phyloP scores from a whole-genome alignment of 352 stramenopile genomes.

The Halophytophthora batemanensis region DNA sequence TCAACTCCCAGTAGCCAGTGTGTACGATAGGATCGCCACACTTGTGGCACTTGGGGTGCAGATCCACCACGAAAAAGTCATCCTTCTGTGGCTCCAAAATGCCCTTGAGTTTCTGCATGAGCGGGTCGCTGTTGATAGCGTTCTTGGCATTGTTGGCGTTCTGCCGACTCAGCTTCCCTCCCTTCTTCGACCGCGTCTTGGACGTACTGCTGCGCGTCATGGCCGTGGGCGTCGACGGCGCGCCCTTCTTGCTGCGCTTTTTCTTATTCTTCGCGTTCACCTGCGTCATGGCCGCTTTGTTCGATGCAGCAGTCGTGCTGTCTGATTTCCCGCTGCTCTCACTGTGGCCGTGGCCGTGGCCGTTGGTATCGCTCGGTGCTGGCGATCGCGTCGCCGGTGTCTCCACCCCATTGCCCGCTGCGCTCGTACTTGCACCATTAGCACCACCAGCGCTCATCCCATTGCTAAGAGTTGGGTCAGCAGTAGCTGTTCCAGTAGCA shows the following conservation, averaged over 20 bases:
- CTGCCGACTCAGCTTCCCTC: constrained; percentile 32
- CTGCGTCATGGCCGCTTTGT: constrained; percentile 29
- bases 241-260: constrained; percentile 44
- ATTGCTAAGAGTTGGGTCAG: not conserved
- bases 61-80: constrained; percentile 97
- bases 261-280: constrained; percentile 60
- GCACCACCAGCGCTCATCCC: constrained; percentile 7
- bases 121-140: constrained; percentile 86
- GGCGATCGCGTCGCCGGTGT: constrained; percentile 51
- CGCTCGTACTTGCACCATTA: constrained; percentile 6
- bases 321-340: constrained; percentile 6
- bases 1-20: constrained; percentile 81
- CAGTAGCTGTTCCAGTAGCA: constrained; percentile 11
- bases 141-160: constrained; percentile 58
- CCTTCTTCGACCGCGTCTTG: constrained; percentile 70
- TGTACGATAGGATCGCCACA: constrained; percentile 82
- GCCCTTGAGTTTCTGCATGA: constrained; percentile 97
- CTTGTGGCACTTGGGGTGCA: constrained; percentile 90
- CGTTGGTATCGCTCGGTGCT: constrained; percentile 37
- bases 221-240: constrained; percentile 45
- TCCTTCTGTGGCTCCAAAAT: constrained; percentile 99
- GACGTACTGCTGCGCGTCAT: constrained; percentile 66
- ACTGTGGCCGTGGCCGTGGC: constrained; percentile 23
- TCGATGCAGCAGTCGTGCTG: constrained; percentile 12
- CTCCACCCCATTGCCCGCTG: constrained; percentile 23